phyloP scores from a whole-genome alignment of 495 filamentous ascomycete genomes.

The Friedmanniomyces simplex region DNA sequence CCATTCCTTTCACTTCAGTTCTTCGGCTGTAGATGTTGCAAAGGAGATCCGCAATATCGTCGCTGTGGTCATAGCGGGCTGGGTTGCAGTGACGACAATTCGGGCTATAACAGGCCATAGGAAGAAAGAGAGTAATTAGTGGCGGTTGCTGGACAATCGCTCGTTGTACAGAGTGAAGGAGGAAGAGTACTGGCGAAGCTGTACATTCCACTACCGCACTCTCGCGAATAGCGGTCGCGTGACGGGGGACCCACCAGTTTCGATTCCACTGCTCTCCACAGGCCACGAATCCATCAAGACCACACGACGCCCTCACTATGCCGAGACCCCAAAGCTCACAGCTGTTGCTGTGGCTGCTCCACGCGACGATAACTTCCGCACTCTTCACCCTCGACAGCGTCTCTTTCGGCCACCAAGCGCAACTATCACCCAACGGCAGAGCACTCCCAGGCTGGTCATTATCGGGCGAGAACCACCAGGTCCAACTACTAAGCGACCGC shows the following conservation, averaged over 20 bases:
- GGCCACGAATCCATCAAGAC: background rate
- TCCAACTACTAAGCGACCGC: constrained; percentile 78
- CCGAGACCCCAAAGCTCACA: background rate
- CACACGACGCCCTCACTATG: background rate
- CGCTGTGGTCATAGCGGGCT: constrained; percentile 13
- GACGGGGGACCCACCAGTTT: too few relatives aligned
- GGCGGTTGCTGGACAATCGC: constrained; percentile 3
- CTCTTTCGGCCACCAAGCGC: constrained; percentile 66
- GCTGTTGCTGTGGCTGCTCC: constrained; percentile 6
- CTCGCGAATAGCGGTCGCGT: background rate
- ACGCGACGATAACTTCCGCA: constrained; percentile 42
- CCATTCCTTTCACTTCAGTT: constrained; percentile 14
- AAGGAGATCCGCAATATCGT: constrained; percentile 35
- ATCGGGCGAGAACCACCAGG: constrained; percentile 57
- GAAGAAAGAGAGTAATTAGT: background rate
- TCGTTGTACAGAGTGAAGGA: background rate
- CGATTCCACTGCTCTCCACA: background rate
- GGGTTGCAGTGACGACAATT: constrained; percentile 16
- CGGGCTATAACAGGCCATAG: background rate
- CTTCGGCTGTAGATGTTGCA: constrained; percentile 15
- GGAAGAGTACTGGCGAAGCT: background rate
- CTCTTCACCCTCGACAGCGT: constrained; percentile 54
- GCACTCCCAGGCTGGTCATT: constrained; percentile 56
- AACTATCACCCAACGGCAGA: constrained; percentile 46
- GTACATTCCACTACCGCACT: background rate